Evolutionary conservation across 768 basidiomycete species (phyloP), one percentile per base, ranked within the genome.

Genomic region (Suillus spraguei): DNA sequence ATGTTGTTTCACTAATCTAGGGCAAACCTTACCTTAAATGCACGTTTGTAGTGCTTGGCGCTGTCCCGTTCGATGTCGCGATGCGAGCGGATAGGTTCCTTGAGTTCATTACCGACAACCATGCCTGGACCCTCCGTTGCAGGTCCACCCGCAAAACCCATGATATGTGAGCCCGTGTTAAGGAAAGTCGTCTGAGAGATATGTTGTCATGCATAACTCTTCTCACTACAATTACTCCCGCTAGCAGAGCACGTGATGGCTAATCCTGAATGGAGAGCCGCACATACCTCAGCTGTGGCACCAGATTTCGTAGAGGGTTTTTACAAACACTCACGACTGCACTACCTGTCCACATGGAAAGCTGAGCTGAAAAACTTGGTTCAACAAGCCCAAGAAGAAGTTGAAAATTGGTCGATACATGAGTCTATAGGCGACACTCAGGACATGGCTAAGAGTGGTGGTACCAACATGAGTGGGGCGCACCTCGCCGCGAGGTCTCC

Each of bases 331-430:
- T 94, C 91, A 1, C 89, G 97, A 2, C 79, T 99, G n/a, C 97
- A 99, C 68, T 91, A 96, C 70, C 76, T 99, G 13, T 88, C 92
- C 6, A 90, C 87, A 2, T 97, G 94, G 93, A 99, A 99, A 74
- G 85, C 92, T 0, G 96, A 99, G 70, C 81, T 98, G 44, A 89
- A 88, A 69, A 79, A 81, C 17, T 83, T 97, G 10, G 92, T 97
- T 1, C 81, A 85, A 20, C 85, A 91, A 70, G 93, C 95, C 0
- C 92, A 93, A 69, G 87, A 88, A 66, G 83, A 83, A 10, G 86
- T 85, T 0, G 91, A 93, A 70, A 73, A 68, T 16, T 77, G 73
- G 0, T 67, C 20, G 33, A n/a, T 66, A 4, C 47, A 64, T 0
- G 70, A 68, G 39, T 60, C 14, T 3, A 64, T 41, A 9, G 14